phyloP scores from a whole-genome alignment of 2,329 filamentous ascomycete species.

The Seiridium unicorne region DNA sequence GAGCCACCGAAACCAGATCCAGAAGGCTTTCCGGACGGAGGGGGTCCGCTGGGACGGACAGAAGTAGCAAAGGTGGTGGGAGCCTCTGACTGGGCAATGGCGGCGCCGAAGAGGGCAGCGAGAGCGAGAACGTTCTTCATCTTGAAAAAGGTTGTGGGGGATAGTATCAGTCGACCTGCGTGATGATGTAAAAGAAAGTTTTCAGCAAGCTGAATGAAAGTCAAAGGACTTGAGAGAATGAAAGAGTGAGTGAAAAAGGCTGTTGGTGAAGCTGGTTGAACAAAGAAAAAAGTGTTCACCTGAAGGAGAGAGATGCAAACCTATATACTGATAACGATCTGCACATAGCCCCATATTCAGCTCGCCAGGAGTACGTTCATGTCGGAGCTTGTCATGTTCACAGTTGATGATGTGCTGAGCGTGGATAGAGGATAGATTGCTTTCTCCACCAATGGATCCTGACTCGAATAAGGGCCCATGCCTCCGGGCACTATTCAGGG shows the following conservation, averaged over 20 bases:
- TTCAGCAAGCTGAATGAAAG: conserved; percentile 10
- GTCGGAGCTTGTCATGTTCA: conserved; percentile 1
- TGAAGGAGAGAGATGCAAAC: background rate
- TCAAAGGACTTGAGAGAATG: background rate
- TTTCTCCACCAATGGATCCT: conserved; percentile 7
- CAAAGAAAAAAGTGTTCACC: background rate
- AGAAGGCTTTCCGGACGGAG: background rate
- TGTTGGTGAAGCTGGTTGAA: background rate
- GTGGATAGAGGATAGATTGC: background rate
- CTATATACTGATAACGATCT: background rate
- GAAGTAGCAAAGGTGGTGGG: conserved; percentile 2
- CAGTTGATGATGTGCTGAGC: conserved; percentile 7
- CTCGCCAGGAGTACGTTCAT: background rate
- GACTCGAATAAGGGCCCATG: conserved; percentile 4
- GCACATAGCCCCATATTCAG: background rate
- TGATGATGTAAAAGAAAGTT: conserved; percentile 9
- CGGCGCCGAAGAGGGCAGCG: conserved; percentile 8
- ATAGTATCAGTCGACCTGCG: conserved; percentile 8
- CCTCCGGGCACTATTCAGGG: conserved; percentile 4
- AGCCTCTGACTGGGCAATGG: background rate
- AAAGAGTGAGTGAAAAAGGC: background rate
- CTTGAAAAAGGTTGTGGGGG: background rate
- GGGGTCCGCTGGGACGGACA: background rate
- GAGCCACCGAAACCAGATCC: background rate
- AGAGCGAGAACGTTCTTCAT: conserved; percentile 12